phyloP scores from a whole-genome alignment of 2,329 filamentous ascomycete genomes.

The Anisogramma anomala region DNA sequence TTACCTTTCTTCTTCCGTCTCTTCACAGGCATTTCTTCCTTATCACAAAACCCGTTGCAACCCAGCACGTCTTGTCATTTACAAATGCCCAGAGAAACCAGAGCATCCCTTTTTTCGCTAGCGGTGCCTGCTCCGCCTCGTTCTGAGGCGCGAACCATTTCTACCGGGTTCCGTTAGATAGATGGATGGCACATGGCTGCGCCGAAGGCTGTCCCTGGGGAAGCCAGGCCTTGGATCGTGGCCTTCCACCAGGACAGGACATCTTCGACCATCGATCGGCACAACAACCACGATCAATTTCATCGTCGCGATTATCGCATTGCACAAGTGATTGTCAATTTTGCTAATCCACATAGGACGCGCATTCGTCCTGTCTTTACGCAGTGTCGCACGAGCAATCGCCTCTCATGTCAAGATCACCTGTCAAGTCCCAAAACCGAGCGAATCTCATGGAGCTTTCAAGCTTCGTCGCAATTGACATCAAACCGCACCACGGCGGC shows the following conservation, averaged over 20 bases:
- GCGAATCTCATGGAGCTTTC: background rate
- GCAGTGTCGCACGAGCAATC: too few relatives aligned
- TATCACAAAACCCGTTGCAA: constrained; percentile 76
- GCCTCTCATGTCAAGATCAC: too few relatives aligned
- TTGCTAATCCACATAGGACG: constrained; percentile 8
- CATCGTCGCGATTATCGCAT: background rate
- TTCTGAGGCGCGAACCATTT: constrained; percentile 23
- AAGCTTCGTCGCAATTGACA: background rate
- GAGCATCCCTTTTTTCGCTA: constrained; percentile 94
- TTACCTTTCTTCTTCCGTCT: constrained; percentile 22
- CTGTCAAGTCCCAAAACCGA: too few relatives aligned
- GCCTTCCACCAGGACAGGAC: background rate
- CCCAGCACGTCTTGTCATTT: constrained; percentile 84
- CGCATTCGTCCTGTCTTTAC: background rate
- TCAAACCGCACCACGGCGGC: background rate
- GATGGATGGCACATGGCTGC: constrained; percentile 66
- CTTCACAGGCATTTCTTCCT: constrained; percentile 64
- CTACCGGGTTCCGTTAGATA: constrained; percentile 93
- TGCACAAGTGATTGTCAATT: constrained; percentile 1
- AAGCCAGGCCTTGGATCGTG: constrained; percentile 5
- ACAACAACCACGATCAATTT: background rate
- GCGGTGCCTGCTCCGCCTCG: constrained; percentile 59
- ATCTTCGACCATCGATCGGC: constrained; percentile 3
- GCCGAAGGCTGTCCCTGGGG: too few relatives aligned
- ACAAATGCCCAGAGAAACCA: constrained; percentile 69